Evolutionary conservation across 2,329 filamentous ascomycete species (phyloP).

Genomic region (Ceratocystis smalleyi): DNA sequence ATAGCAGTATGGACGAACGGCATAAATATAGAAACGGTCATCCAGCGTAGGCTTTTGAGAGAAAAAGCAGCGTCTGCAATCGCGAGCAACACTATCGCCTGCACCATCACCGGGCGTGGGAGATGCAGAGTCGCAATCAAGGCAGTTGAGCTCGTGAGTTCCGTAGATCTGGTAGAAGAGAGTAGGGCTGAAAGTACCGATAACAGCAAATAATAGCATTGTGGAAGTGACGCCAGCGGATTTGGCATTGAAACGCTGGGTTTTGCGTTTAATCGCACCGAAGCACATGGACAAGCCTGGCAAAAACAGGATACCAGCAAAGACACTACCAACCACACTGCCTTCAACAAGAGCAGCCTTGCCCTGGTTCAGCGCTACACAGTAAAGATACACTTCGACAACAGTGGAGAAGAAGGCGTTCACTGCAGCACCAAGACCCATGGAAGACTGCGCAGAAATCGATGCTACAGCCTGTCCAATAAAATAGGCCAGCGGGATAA

Average conservation of each 20-base stretch:
- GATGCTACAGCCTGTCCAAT: constrained; percentile 97
- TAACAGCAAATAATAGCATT: constrained; percentile 91
- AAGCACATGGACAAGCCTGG: constrained; percentile 98
- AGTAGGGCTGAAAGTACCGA: constrained; percentile 87
- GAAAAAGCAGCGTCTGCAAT: constrained; percentile 90
- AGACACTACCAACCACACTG: constrained; percentile 94
- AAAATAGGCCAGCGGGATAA: constrained; percentile 94
- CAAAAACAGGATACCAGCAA: constrained; percentile 86
- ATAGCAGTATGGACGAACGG: constrained; percentile 87
- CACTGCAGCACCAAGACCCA: constrained; percentile 91
- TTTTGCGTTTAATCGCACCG: constrained; percentile 92
- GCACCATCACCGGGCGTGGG: constrained; percentile 25
- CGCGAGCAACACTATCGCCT: constrained; percentile 31
- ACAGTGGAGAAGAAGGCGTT: constrained; percentile 97
- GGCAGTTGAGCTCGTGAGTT: constrained; percentile 86
- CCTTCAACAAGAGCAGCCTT: constrained; percentile 90
- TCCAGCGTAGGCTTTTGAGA: constrained; percentile 70
- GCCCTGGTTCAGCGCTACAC: constrained; percentile 78
- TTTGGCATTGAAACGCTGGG: constrained; percentile 91
- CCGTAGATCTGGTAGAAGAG: constrained; percentile 98
- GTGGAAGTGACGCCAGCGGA: constrained; percentile 95
- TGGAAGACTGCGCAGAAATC: constrained; percentile 95
- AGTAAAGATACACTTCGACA: constrained; percentile 96
- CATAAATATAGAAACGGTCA: constrained; percentile 78
- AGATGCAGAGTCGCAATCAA: constrained; percentile 39